Conservation (phyloP, 192 early-diverging fungal genomes). For the Coemansia guatemalensis region DNA sequence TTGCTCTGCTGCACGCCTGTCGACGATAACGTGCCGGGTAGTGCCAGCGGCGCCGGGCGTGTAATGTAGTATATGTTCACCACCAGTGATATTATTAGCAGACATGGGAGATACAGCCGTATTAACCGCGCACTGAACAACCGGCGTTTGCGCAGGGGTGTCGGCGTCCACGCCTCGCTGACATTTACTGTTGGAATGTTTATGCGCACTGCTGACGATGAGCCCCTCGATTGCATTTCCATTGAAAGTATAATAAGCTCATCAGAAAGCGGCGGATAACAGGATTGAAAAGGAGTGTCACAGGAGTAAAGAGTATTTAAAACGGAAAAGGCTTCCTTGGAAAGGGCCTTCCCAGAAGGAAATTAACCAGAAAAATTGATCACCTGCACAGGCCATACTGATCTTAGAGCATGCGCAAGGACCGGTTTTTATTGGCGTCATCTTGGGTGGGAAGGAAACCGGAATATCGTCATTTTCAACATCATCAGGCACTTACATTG, state of each 20-base stretch:
- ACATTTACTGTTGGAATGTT: slow-evolving; percentile 55
- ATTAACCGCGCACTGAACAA: slow-evolving; percentile 25
- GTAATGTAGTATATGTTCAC: slow-evolving; percentile 55
- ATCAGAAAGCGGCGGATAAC: too few species aligned
- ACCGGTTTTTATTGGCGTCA: too few species aligned
- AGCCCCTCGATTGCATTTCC: slow-evolving; percentile 42
- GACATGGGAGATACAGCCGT: slow-evolving; percentile 34
- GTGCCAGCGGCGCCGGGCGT: slow-evolving; percentile 35
- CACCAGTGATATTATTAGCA: slow-evolving; percentile 41
- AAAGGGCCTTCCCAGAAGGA: too few species aligned
- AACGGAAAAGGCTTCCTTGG: too few species aligned
- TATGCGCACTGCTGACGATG: slow-evolving; percentile 50
- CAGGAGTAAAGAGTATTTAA: too few species aligned
- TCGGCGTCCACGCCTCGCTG: slow-evolving; percentile 44
- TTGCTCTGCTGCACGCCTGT: slow-evolving; percentile 4
- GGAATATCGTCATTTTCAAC: too few species aligned
- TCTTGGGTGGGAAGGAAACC: too few species aligned
- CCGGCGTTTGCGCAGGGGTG: slow-evolving; percentile 51
- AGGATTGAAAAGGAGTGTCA: too few species aligned
- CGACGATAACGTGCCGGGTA: slow-evolving; percentile 29
- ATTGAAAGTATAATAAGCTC: slow-evolving; percentile 7
- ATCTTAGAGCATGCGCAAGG: too few species aligned
- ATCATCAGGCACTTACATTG: too few species aligned
- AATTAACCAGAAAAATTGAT: not conserved
- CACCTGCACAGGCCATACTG: too few species aligned